Evolutionary conservation across 1,284 basidiomycete genomes (phyloP).

Genomic region (Ustilago xerochloae): DNA sequence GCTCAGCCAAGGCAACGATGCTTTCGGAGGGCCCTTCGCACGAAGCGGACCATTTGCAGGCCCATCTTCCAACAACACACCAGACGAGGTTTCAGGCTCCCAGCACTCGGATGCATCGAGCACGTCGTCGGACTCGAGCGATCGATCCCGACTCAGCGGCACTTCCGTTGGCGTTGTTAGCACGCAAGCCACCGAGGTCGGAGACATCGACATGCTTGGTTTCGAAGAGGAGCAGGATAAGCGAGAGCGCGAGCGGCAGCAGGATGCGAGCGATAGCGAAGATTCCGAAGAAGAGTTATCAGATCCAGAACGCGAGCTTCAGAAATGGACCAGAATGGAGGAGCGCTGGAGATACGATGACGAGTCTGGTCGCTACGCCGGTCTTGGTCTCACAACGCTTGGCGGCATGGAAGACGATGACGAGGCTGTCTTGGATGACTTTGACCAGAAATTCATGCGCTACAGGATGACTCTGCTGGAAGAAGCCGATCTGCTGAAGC

Average conservation of each 20-base stretch:
- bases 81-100: conserved; percentile 23
- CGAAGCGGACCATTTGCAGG: conserved; percentile 32
- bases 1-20: conserved; percentile 26
- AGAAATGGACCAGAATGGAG: conserved; percentile 42
- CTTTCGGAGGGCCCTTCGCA: conserved; percentile 41
- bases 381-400: conserved; percentile 62
- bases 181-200: conserved; percentile 59
- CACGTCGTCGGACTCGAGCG: conserved; percentile 57
- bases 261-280: conserved; percentile 11
- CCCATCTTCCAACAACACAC: conserved; percentile 7
- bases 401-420: conserved; percentile 68
- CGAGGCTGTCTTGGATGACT: conserved; percentile 67
- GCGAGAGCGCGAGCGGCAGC: conserved; percentile 18
- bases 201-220: conserved; percentile 51
- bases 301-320: conserved; percentile 31
- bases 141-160: conserved; percentile 45
- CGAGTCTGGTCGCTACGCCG: conserved; percentile 64
- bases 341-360: conserved; percentile 67
- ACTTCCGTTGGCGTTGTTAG: conserved; percentile 50
- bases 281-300: conserved; percentile 23
- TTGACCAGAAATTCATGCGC: conserved; percentile 66
- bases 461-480: conserved; percentile 66
- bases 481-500: conserved; percentile 63
- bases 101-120: conserved; percentile 58
- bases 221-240: conserved; percentile 39